A percentile compares a stretch with the other conserved stretches of the same genome.
Conservation (phyloP, 495 filamentous ascomycete species). For the Tuber aestivum region DNA sequence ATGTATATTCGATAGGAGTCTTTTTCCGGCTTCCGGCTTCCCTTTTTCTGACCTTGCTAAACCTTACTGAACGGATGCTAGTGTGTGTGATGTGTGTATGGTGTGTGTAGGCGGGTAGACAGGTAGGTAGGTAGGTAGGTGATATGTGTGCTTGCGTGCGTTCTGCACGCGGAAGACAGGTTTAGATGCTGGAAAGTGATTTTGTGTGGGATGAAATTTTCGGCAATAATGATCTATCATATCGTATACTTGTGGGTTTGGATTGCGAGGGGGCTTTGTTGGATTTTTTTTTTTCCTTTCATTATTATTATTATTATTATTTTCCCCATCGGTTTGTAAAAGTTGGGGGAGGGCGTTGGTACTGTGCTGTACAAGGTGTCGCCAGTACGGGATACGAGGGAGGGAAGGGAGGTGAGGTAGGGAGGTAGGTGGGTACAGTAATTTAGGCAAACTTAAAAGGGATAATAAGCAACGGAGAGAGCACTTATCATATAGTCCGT, state of each 20-base stretch:
- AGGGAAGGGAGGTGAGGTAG: neutral
- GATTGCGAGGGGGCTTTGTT: neutral
- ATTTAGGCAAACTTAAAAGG: neutral
- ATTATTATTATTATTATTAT: too few species aligned
- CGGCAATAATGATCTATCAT: neutral
- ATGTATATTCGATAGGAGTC: neutral
- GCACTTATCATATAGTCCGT: neutral
- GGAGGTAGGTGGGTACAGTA: neutral
- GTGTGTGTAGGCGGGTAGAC: neutral
- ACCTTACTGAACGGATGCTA: neutral
- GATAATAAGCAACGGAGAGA: neutral
- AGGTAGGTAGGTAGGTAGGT: neutral
- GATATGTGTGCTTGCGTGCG: neutral
- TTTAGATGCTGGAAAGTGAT: neutral
- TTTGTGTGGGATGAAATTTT: neutral
- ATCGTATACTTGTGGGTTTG: neutral
- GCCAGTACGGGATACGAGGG: too few species aligned
- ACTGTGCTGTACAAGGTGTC: too few species aligned
- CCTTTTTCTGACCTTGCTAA: neutral
- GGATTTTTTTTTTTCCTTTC: neutral
- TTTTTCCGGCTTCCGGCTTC: neutral
- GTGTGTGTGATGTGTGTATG: neutral
- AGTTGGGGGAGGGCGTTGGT: neutral
- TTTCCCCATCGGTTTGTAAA: neutral
- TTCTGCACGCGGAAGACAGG: neutral